Base-by-base conservation (phyloP, 495 filamentous ascomycete species). In the Clavariopsis aquatica region DNA sequence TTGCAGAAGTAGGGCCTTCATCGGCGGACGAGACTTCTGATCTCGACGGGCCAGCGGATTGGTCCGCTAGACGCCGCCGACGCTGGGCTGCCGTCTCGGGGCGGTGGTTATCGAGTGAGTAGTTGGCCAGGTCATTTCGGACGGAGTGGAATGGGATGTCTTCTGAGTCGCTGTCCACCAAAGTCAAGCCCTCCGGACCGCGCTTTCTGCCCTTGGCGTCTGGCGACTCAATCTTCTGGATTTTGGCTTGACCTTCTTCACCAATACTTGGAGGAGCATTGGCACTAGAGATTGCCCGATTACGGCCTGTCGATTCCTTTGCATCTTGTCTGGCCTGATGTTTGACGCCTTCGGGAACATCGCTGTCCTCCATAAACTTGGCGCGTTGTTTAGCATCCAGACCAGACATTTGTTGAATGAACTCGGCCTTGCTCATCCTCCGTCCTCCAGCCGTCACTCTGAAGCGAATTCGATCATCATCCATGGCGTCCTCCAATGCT, bases 401-500 rank as follows among this genome's bases (percentile, higher is more conserved):
- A 27, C 85, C 80, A 72, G 87, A 85, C 65, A 99, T 87, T 70
- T 94, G 86, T 52, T 85, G 78, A 65, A 98, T 88, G 76, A 99
- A 98, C 70, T 97, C 91, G 7, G 89, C 85, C 75, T 96, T 96
- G 72, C 84, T 94, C 89, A 98, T 85, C 12, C 88, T 85, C 20
- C 89, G 87, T 22, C 90, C 89, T 61, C 85, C 81, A 43, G 86
- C 83, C 31, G 82, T 84, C 58, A 98, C 86, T 3, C 89, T 96
- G 77, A 97, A 98, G 51, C 96, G 89, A 58, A 97, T 87, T 43
- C 86, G 81, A 38, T 87, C 84, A 70, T 96, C 92, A 54, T 92
- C 86, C 31, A 34, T 34, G 5, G 31, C 31, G 0, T 84, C 82
- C 61, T 81, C 85, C 19, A 83, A 82, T 43, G 78, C 36, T 2